Evolutionary conservation across 2,329 filamentous ascomycete genomes (phyloP).

Genomic region (Ophiostoma sp.): DNA sequence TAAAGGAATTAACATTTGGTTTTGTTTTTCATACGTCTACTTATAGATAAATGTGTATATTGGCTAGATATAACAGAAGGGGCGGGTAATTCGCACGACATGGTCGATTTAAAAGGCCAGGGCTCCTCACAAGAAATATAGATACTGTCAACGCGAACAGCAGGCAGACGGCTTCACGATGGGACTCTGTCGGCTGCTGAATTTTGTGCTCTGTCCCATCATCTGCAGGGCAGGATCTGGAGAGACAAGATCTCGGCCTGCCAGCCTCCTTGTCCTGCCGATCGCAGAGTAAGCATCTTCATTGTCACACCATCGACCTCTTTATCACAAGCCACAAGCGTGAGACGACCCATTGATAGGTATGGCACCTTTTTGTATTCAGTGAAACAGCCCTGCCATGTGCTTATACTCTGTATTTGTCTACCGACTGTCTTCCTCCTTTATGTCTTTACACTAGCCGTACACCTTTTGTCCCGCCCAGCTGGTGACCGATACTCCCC

Average conservation of each 20-base stretch:
- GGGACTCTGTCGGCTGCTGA: background rate
- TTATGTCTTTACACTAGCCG: background rate
- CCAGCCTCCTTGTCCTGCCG: background rate
- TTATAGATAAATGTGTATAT: too few relatives aligned
- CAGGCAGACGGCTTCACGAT: background rate
- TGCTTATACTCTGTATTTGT: background rate
- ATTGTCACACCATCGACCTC: background rate
- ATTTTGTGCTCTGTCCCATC: background rate
- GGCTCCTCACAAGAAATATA: background rate
- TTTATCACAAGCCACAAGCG: background rate
- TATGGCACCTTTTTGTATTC: slow-evolving; percentile 2
- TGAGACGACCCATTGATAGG: background rate
- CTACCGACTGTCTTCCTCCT: background rate
- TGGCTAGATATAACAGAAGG: too few relatives aligned
- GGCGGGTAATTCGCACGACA: background rate
- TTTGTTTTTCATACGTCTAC: too few relatives aligned
- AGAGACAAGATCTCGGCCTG: background rate
- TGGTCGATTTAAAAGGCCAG: background rate
- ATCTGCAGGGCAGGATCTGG: background rate
- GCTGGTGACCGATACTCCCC: background rate
- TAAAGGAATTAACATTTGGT: too few relatives aligned
- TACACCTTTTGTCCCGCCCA: background rate
- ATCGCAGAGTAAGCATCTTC: background rate
- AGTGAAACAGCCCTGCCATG: background rate
- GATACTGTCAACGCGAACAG: background rate